phyloP scores from a whole-genome alignment of 768 basidiomycete genomes.

The Sarcodon aspratus region DNA sequence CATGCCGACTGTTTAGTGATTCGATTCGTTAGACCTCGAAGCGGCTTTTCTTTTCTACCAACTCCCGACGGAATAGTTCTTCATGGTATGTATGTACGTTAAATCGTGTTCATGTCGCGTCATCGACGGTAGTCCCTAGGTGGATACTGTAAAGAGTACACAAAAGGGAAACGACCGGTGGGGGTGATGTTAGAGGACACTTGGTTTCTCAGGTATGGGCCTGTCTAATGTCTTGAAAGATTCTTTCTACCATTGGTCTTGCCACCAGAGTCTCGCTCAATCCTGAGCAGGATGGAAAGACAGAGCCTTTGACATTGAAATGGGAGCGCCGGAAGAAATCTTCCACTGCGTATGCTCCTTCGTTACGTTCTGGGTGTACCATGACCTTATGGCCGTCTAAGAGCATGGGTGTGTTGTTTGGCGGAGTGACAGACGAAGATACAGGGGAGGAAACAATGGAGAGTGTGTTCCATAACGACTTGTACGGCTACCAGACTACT shows the following conservation, averaged over 20 bases:
- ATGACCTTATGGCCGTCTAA: constrained; percentile 74
- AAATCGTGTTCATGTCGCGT: background rate
- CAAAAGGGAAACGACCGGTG: constrained; percentile 72
- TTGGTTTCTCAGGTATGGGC: constrained; percentile 68
- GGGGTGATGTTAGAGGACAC: constrained; percentile 88
- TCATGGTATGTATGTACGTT: constrained; percentile 37
- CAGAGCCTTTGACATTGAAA: constrained; percentile 44
- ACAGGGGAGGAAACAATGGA: constrained; percentile 74
- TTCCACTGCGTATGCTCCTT: constrained; percentile 60
- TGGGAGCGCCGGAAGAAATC: constrained; percentile 80
- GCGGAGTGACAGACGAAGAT: constrained; percentile 85
- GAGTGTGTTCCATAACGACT: constrained; percentile 79
- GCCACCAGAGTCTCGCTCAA: constrained; percentile 19
- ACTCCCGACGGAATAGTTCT: constrained; percentile 69
- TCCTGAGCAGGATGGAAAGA: constrained; percentile 11
- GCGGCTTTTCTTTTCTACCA: constrained; percentile 80
- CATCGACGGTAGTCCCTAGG: constrained; percentile 28
- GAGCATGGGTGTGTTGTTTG: constrained; percentile 69
- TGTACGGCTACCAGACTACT: constrained; percentile 72
- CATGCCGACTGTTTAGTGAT: background rate
- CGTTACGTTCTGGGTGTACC: constrained; percentile 69
- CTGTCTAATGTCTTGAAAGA: background rate
- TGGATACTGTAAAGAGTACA: constrained; percentile 87
- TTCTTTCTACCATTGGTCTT: background rate
- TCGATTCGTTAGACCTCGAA: constrained; percentile 39